Evolutionary conservation across 2,329 filamentous ascomycete genomes (phyloP).

Genomic region (Aspergillus sp.): DNA sequence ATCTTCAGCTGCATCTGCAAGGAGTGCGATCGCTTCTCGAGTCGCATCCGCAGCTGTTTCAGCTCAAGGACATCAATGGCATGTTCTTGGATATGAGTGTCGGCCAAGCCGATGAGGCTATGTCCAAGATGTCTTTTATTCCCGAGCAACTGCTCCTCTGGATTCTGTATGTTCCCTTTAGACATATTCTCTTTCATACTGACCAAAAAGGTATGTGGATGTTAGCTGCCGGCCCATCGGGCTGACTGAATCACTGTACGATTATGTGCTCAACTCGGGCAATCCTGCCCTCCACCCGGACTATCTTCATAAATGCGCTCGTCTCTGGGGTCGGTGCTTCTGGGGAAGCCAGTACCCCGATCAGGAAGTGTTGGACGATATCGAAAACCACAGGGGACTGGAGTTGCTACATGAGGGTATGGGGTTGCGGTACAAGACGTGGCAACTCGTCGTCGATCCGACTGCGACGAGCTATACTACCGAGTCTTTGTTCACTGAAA

Average conservation of each 20-base stretch:
- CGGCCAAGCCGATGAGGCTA: constrained; percentile 6
- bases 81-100: constrained; percentile 19
- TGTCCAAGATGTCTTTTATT: constrained; percentile 26
- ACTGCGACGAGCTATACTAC: constrained; percentile 8
- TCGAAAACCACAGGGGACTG: constrained; percentile 32
- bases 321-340: constrained; percentile 31
- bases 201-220: constrained; percentile 22
- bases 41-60: constrained; percentile 28
- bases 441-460: constrained; percentile 20
- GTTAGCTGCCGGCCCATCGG: constrained; percentile 24
- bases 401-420: constrained; percentile 28
- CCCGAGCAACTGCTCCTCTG: constrained; percentile 31
- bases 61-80: constrained; percentile 23
- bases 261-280: constrained; percentile 26
- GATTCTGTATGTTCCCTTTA: constrained; percentile 23
- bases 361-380: constrained; percentile 33
- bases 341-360: constrained; percentile 33
- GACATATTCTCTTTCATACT: not conserved
- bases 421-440: constrained; percentile 23
- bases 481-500: constrained; percentile 19
- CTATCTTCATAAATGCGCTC: constrained; percentile 28
- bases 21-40: constrained; percentile 32
- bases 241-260: constrained; percentile 25
- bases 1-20: constrained; percentile 32
- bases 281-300: constrained; percentile 29